These are phyloP conservation scores for Cytospora piceicola DNA, from an alignment of 2,329 filamentous ascomycete species.

Conservation along the genomic window DNA sequence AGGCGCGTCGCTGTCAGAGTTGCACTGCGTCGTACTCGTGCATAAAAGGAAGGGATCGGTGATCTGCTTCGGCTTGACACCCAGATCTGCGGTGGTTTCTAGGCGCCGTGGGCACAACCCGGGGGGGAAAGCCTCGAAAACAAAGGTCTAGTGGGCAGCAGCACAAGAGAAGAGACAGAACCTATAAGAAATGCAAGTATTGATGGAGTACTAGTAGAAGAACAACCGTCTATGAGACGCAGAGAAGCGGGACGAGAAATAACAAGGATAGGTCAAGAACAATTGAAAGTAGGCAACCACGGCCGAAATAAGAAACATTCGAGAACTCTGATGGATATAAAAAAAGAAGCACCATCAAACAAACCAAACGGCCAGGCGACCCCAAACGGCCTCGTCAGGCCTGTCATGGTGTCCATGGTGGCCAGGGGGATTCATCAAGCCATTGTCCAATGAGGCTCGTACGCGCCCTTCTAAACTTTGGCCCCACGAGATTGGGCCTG, in stretches of 20 bases:
- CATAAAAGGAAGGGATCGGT: slow-evolving; percentile 22
- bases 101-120: slow-evolving; percentile 29
- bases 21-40: slow-evolving; percentile 21
- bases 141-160: neutral
- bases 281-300: slow-evolving; percentile 8
- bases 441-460: slow-evolving; percentile 25
- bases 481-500: slow-evolving; percentile 29
- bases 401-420: slow-evolving; percentile 1
- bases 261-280: slow-evolving; percentile 13
- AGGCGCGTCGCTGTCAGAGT: slow-evolving; percentile 14
- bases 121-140: neutral
- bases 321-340: slow-evolving; percentile 12
- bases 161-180: neutral
- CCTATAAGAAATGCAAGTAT: slow-evolving; percentile 24
- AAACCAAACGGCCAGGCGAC: slow-evolving; percentile 18
- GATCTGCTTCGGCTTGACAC: slow-evolving; percentile 12
- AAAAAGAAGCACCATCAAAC: slow-evolving; percentile 29
- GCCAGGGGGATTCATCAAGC: slow-evolving; percentile 15
- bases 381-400: neutral
- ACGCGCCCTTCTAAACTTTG: slow-evolving; percentile 13
- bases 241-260: neutral
- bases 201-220: slow-evolving; percentile 3
- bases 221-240: neutral
- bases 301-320: slow-evolving; percentile 1
- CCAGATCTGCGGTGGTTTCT: slow-evolving; percentile 21